Evolutionary conservation across 2,329 filamentous ascomycete genomes (phyloP).

Genomic region (Westerdykella sp.): DNA sequence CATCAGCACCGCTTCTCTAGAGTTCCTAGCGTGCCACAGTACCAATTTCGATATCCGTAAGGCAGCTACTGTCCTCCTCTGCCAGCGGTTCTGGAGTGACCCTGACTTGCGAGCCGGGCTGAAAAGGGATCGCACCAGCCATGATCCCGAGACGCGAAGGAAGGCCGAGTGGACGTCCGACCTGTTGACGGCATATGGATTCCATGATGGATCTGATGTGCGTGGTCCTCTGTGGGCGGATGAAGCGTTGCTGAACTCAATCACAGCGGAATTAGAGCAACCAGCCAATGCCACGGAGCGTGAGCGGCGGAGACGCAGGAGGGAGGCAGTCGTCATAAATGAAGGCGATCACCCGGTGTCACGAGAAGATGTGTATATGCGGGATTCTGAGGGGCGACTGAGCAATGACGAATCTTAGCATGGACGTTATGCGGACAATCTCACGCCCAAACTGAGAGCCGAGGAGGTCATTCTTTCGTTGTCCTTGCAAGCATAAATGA

Average conservation of each 20-base stretch:
- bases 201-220: conserved; percentile 9
- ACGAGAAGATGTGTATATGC: conserved; percentile 71
- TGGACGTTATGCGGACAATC: too few species aligned
- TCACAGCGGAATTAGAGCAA: not conserved
- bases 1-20: conserved; percentile 38
- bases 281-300: conserved; percentile 61
- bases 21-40: conserved; percentile 27
- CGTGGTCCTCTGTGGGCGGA: conserved; percentile 1
- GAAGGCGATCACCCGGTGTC: conserved; percentile 72
- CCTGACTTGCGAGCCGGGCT: conserved; percentile 13
- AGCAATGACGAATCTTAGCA: conserved; percentile 5
- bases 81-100: conserved; percentile 28
- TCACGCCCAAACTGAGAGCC: too few species aligned
- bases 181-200: conserved; percentile 21
- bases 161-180: conserved; percentile 22
- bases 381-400: conserved; percentile 16
- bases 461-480: too few species aligned
- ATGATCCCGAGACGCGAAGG: conserved; percentile 12
- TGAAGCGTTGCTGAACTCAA: conserved; percentile 3
- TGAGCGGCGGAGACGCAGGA: conserved; percentile 64
- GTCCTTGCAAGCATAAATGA: too few species aligned
- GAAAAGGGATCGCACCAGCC: conserved; percentile 20
- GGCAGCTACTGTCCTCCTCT: conserved; percentile 34
- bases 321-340: conserved; percentile 86
- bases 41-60: conserved; percentile 41